Percentiles rank a stretch among this genome's conserved stretches.
These are phyloP conservation scores for Globisporangium alternatum DNA, from an alignment of 352 stramenopile species.

Conservation along the genomic window DNA sequence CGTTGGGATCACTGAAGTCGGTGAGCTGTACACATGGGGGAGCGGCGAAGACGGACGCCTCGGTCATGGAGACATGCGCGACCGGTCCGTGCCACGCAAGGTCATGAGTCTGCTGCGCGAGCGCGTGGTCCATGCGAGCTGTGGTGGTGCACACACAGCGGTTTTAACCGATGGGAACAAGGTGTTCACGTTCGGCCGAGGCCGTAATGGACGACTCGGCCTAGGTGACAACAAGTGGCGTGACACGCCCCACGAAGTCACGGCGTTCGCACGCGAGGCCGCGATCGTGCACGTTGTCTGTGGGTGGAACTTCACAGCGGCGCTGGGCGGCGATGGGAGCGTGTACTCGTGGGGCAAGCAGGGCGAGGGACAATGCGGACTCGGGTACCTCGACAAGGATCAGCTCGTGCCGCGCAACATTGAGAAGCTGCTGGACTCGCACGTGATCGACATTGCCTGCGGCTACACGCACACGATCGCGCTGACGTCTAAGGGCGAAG, in stretches of 20 bases:
- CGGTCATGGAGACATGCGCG: slow-evolving; percentile 78
- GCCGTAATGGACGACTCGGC: slow-evolving; percentile 68
- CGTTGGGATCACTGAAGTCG: slow-evolving; percentile 58
- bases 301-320: slow-evolving; percentile 82
- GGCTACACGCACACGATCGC: slow-evolving; percentile 88
- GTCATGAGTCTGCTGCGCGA: slow-evolving; percentile 75
- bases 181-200: slow-evolving; percentile 74
- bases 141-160: slow-evolving; percentile 73
- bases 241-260: slow-evolving; percentile 61
- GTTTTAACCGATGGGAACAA: slow-evolving; percentile 57
- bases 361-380: slow-evolving; percentile 81
- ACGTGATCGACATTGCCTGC: slow-evolving; percentile 68
- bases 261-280: slow-evolving; percentile 34
- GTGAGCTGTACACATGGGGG: slow-evolving; percentile 81
- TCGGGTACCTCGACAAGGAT: slow-evolving; percentile 80
- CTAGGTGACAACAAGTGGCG: slow-evolving; percentile 76
- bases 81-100: slow-evolving; percentile 70
- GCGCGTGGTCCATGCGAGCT: slow-evolving; percentile 65
- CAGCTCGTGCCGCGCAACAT: slow-evolving; percentile 60
- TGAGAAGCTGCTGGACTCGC: slow-evolving; percentile 37
- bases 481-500: slow-evolving; percentile 65
- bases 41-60: slow-evolving; percentile 79
- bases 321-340: slow-evolving; percentile 39
- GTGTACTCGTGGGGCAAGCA: slow-evolving; percentile 89
- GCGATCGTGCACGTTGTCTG: slow-evolving; percentile 55